Evolutionary conservation across 208 protist species (phyloP), one percentile per base, ranked within the genome.

Genomic region (Crithidia fasciculata): DNA sequence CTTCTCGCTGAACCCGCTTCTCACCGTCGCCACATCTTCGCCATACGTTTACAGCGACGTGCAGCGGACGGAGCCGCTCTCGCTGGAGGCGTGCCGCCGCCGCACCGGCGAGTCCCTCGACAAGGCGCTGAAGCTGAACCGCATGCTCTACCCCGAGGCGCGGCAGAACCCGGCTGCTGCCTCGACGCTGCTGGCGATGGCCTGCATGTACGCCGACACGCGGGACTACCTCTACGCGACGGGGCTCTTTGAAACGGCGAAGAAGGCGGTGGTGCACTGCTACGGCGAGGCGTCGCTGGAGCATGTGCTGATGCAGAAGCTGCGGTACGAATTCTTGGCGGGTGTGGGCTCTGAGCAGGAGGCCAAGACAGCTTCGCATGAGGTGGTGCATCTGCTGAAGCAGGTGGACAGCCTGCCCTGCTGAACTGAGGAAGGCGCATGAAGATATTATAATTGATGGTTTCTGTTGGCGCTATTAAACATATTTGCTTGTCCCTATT

Each of bases 151-250:
- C 68, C 86, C 89, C 12, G 79, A 93, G 8, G 18, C 81, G 8
- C 81, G 82, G 40, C 66, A 90, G 59, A 94, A 96, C 73, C 62
- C 85, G 3, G 62, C 81, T 18, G 92, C 89, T 2, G 82, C 82
- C 7, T 85, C 81, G 75, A 90, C 80, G 56, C 80, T 96, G 15
- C 67, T 86, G 16, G 56, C 78, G 15, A 93, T 96, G 89, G 92
- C 88, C 8, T 91, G 84, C 66, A 80, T 92, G 65, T 96, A 95
- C 76, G 92, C 87, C n/a, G 92, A 96, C 75, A 93, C 85, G 45
- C 82, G 89, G 37, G 92, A 96, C 79, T 96, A 96, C 76, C 74
- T 96, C 15, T 95, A 96, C 72, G 89, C 92, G 7, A 94, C 88
- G 4, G 92, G 92, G 8, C 76, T 96, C 7, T 95, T 94, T 74